A percentile compares a stretch with the other conserved stretches of the same genome.
Conservation (phyloP, 2,329 filamentous ascomycete genomes). For the Nemania sp. region DNA sequence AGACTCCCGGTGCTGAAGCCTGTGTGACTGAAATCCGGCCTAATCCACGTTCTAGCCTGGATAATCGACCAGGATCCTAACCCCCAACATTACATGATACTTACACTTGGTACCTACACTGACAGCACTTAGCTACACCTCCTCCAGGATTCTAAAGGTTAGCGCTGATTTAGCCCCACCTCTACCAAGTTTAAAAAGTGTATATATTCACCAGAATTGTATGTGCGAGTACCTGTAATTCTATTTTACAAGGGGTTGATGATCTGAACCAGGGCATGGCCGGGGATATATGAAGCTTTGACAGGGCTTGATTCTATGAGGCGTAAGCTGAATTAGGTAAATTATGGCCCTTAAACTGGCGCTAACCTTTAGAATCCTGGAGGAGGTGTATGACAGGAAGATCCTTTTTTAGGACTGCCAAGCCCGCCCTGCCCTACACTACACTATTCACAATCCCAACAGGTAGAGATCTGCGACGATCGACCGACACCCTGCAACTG, state of each 20-base stretch:
- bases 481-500: conserved; percentile 16
- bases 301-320: no score
- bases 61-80: not conserved
- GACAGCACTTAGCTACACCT: conserved; percentile 11
- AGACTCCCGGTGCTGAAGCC: conserved; percentile 10
- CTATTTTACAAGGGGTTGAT: no score
- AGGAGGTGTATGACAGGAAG: conserved; percentile 14
- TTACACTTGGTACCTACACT: not conserved
- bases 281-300: no score
- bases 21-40: conserved; percentile 6
- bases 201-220: no score
- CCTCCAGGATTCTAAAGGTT: no score
- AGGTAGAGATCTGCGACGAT: conserved; percentile 26
- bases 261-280: no score
- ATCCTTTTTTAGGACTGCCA: conserved; percentile 12
- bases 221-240: no score
- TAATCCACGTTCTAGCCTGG: conserved; percentile 8
- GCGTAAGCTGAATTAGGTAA: no score
- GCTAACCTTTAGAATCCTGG: no score
- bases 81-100: not conserved
- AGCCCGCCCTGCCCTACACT: conserved; percentile 8
- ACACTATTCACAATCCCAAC: conserved; percentile 15
- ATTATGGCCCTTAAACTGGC: no score
- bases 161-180: no score
- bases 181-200: no score